phyloP scores from a whole-genome alignment of 2,329 filamentous ascomycete species.

The Hirsutella minnesotensis region DNA sequence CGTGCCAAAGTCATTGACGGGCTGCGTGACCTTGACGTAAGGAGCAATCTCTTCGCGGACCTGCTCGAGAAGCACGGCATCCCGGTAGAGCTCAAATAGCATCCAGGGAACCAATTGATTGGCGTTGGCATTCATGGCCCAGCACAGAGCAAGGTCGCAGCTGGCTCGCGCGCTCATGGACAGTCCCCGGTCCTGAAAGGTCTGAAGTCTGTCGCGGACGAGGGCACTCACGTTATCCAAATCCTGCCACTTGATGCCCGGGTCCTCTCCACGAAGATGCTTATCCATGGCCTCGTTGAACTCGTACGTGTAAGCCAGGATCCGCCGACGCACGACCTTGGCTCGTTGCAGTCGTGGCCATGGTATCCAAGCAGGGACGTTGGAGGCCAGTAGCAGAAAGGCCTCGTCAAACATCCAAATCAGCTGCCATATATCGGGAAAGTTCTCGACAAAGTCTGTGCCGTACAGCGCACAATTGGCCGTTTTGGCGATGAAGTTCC shows the following conservation, averaged over 20 bases:
- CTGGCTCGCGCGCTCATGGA: slow-evolving; percentile 19
- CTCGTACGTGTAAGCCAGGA: slow-evolving; percentile 18
- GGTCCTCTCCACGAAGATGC: slow-evolving; percentile 17
- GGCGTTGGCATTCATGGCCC: slow-evolving; percentile 26
- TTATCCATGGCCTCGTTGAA: slow-evolving; percentile 24
- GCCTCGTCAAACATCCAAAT: slow-evolving; percentile 25
- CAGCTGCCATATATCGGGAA: slow-evolving; percentile 22
- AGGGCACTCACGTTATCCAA: slow-evolving; percentile 22
- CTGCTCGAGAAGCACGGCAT: slow-evolving; percentile 23
- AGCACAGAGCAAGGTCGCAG: slow-evolving; percentile 23
- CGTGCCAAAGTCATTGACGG: slow-evolving; percentile 21
- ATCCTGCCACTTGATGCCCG: slow-evolving; percentile 22
- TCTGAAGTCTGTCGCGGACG: slow-evolving; percentile 16
- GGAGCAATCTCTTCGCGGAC: slow-evolving; percentile 26
- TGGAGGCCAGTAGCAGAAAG: slow-evolving; percentile 18
- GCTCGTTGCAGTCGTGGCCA: slow-evolving; percentile 20
- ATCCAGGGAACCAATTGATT: slow-evolving; percentile 28
- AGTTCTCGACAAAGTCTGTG: slow-evolving; percentile 29
- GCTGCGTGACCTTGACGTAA: slow-evolving; percentile 18
- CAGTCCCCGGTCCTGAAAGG: slow-evolving; percentile 17
- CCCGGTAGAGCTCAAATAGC: slow-evolving; percentile 26
- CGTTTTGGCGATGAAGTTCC: slow-evolving; percentile 22
- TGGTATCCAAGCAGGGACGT: slow-evolving; percentile 20
- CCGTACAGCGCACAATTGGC: slow-evolving; percentile 24
- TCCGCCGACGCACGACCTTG: slow-evolving; percentile 14